These are phyloP conservation scores for Huntiella abstrusa DNA, from an alignment of 2,329 filamentous ascomycete species.

Conservation along the genomic window DNA sequence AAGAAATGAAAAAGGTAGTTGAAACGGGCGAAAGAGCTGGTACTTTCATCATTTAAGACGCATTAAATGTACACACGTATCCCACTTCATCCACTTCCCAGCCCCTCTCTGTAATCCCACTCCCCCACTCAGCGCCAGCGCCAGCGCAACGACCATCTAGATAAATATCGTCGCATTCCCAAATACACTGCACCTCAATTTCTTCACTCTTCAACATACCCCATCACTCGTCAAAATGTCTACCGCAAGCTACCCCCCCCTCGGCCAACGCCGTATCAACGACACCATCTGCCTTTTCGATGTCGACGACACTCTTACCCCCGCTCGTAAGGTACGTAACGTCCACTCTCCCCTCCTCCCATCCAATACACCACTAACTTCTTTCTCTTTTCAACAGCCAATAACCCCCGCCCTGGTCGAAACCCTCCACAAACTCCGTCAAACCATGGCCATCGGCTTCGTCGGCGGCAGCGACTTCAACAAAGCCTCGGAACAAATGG, in stretches of 20 bases:
- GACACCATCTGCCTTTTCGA: conserved; percentile 94
- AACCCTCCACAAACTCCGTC: conserved; percentile 59
- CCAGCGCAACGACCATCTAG: background rate
- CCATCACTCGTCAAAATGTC: conserved; percentile 18
- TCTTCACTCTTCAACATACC: background rate
- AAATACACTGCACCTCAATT: background rate
- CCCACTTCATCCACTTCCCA: too few relatives aligned
- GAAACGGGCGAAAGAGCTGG: too few relatives aligned
- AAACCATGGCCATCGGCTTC: conserved; percentile 77
- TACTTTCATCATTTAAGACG: background rate
- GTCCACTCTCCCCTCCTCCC: background rate
- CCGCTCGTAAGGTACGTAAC: conserved; percentile 53
- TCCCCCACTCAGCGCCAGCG: background rate
- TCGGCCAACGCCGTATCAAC: conserved; percentile 69
- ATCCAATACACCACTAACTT: background rate
- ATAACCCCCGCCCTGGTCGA: conserved; percentile 68
- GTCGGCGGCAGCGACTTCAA: conserved; percentile 80
- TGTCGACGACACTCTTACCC: conserved; percentile 82
- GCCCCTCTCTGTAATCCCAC: background rate
- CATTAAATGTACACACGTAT: background rate
- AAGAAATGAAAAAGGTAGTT: too few relatives aligned
- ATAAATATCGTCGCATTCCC: background rate
- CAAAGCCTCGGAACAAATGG: conserved; percentile 95
- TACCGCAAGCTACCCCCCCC: conserved; percentile 43
- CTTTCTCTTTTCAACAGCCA: conserved; percentile 24